phyloP scores from a whole-genome alignment of 106 monocot genomes.

The Dioscorea dumetorum region DNA sequence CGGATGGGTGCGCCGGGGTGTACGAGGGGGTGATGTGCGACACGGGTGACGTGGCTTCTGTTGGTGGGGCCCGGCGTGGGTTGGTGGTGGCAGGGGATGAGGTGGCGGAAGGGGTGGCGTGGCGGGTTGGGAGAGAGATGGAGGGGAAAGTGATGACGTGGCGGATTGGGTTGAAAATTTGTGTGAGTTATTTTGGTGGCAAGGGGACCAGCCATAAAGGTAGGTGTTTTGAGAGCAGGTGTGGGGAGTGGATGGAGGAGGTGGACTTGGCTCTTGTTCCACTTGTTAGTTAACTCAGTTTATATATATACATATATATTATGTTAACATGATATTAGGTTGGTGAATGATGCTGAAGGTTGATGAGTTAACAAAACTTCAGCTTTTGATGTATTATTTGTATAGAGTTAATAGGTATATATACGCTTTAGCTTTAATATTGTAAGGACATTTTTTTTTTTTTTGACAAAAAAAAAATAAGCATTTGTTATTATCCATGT shows the following conservation, averaged over 20 bases:
- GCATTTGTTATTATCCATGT: no score
- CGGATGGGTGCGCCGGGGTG: slow-evolving; percentile 58
- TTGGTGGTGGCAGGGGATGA: slow-evolving; percentile 71
- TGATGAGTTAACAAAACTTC: no score
- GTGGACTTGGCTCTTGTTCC: slow-evolving; percentile 45
- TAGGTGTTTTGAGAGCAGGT: slow-evolving; percentile 54
- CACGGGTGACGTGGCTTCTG: slow-evolving; percentile 29
- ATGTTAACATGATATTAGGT: no score
- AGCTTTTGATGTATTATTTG: no score
- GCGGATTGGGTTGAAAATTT: slow-evolving; percentile 58
- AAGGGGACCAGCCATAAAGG: slow-evolving; percentile 24
- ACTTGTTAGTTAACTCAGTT: no score
- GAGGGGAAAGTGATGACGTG: slow-evolving; percentile 55
- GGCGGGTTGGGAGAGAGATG: slow-evolving; percentile 77
- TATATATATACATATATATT: no score
- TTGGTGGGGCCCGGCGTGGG: slow-evolving; percentile 10
- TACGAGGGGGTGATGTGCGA: slow-evolving; percentile 74
- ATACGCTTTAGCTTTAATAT: no score
- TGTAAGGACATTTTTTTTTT: no score
- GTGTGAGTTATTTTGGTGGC: slow-evolving; percentile 61
- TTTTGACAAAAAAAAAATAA: no score
- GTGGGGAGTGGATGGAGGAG: slow-evolving; percentile 71
- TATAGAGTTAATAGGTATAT: no score
- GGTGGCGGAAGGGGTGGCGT: slow-evolving; percentile 46
- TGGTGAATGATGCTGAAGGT: no score